Conservation (phyloP, 371 early-diverging fungal species). For the Mucor saturninus region DNA sequence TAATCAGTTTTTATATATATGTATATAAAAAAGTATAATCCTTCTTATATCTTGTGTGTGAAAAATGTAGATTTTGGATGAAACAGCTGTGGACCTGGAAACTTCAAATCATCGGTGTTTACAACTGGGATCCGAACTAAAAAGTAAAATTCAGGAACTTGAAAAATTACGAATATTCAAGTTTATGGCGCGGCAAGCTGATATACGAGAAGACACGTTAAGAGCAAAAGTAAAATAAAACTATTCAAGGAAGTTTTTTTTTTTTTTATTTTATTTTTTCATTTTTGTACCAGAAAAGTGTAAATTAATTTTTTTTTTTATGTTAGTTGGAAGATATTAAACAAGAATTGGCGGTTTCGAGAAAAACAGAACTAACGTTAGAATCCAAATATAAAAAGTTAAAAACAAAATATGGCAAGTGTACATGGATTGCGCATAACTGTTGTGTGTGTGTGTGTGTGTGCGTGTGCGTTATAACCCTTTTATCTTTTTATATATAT, state of each 20-base stretch:
- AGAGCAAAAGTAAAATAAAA: conserved; percentile 36
- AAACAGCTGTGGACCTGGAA: conserved; percentile 44
- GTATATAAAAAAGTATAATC: neutral
- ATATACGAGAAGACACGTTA: conserved; percentile 46
- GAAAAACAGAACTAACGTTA: conserved; percentile 43
- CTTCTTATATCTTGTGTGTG: neutral
- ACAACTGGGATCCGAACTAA: conserved; percentile 42
- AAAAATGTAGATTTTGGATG: conserved; percentile 33
- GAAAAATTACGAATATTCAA: conserved; percentile 51
- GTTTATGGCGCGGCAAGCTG: conserved; percentile 51
- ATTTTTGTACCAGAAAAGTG: neutral
- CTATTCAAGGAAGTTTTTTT: no score
- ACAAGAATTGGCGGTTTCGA: conserved; percentile 46
- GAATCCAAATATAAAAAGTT: conserved; percentile 54
- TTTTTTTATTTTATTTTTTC: neutral
- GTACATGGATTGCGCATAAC: neutral
- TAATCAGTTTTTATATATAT: conserved; percentile 2
- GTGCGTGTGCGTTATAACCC: neutral
- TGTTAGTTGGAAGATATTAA: conserved; percentile 49
- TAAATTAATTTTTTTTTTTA: neutral
- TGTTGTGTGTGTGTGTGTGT: neutral
- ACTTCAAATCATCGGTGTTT: conserved; percentile 37
- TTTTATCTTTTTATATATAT: neutral
- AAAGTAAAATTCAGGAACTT: conserved; percentile 35
- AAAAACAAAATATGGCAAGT: conserved; percentile 42